A percentile compares a stretch with the other conserved stretches of the same genome.
Conservation (phyloP, 1,284 basidiomycete genomes). For the Rhodotorula glutinis region DNA sequence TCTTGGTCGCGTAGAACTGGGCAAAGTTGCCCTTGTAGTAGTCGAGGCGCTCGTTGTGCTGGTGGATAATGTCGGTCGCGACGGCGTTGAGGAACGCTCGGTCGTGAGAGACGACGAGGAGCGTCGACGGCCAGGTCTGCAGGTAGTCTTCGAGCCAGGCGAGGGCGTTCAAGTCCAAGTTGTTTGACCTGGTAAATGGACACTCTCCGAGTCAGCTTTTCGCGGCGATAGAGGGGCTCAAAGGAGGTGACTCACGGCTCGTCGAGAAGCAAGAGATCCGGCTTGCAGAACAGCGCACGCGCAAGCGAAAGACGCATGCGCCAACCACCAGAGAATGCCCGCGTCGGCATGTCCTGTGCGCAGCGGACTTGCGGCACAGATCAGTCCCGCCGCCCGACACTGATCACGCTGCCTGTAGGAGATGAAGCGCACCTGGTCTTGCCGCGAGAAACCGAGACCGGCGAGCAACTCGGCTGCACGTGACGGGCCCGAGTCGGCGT, state of each 20-base stretch:
- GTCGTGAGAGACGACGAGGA: slow-evolving; percentile 98
- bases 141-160: slow-evolving; percentile 79
- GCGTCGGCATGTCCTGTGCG: slow-evolving; percentile 48
- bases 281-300: slow-evolving; percentile 85
- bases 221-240: too few species aligned
- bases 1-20: slow-evolving; percentile 98
- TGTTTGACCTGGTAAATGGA: slow-evolving; percentile 75
- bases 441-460: slow-evolving; percentile 86
- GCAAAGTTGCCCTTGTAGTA: slow-evolving; percentile 78
- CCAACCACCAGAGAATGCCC: slow-evolving; percentile 96
- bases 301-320: slow-evolving; percentile 56
- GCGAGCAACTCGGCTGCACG: slow-evolving; percentile 85
- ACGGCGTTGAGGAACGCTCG: slow-evolving; percentile 91
- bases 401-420: slow-evolving; percentile 1
- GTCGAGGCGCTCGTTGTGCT: slow-evolving; percentile 90
- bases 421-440: slow-evolving; percentile 65
- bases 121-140: slow-evolving; percentile 89
- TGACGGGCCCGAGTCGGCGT: slow-evolving; percentile 93
- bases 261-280: slow-evolving; percentile 70
- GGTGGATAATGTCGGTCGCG: slow-evolving; percentile 72
- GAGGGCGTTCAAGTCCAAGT: slow-evolving; percentile 61
- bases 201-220: too few species aligned
- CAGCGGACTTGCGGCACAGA: slow-evolving; percentile 12
- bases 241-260: slow-evolving; percentile 58
- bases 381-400: neutral